Base-by-base conservation (phyloP, 2,329 filamentous ascomycete species). In the Colletotrichum caudatum region DNA sequence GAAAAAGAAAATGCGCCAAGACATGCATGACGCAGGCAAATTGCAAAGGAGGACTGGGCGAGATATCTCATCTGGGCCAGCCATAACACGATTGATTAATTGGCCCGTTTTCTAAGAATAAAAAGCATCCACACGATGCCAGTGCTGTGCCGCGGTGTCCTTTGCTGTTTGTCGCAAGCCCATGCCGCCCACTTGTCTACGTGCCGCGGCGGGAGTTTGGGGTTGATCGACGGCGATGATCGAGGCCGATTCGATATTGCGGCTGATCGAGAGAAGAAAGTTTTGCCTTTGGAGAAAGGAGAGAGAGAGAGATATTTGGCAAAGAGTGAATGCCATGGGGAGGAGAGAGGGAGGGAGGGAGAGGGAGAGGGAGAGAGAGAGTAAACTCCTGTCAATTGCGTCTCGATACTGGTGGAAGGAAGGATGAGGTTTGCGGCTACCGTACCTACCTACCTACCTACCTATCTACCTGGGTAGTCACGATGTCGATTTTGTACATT, bases 81-180 rank as follows among this genome's bases (percentile, higher is more conserved):
- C 58, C 58, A 68, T 59, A 54, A 53, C 59, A 65, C 69, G 69
- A 71, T 71, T 54, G 69, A 71, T 71, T 54, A 63, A 71, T 71
- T 69, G 69, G 65, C 68, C 48, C 58, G 69, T 71, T 64, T 64
- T 59, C 58, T 37, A 59, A 41, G 53, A 29, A 63, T 46, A 23
- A 46, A 26, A n/a, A 14, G n/a, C 46, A n/a, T 37, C 18, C 51
- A 26, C 3, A 39, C 7, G 26, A 46, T n/a, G 61, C 37, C 33
- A 35, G 23, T 11, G 18, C 18, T 53, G 48, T 48, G 46, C 53
- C 26, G 20, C 29, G 29, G 29, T 29, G 29, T 29, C 29, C 2
- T 29, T 4, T 29, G 29, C 5, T 29, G 29, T 29, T 29, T 39
- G 18, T 58, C 9, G 53, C 64, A 67, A 57, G 68, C 41, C 35